These are phyloP conservation scores for Posidonia oceanica DNA, from an alignment of 116 monocot genomes.

Conservation along the genomic window DNA sequence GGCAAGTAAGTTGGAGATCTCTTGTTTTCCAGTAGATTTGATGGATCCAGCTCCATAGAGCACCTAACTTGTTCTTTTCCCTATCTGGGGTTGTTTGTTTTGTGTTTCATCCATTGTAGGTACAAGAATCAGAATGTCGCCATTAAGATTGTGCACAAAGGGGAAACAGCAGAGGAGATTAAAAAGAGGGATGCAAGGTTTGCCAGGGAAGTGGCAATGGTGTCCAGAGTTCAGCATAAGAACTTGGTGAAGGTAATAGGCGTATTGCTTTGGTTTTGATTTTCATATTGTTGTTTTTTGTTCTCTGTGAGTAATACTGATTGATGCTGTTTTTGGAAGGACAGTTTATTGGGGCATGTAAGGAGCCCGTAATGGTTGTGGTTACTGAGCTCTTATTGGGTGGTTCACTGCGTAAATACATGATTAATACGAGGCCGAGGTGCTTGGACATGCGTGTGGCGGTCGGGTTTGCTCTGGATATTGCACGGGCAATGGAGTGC, in stretches of 20 bases:
- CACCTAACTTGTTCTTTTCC: not conserved
- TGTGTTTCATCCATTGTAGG: conserved; percentile 17
- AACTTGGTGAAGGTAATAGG: conserved; percentile 76
- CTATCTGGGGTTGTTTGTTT: not conserved
- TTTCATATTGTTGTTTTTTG: not conserved
- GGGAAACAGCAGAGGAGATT: conserved; percentile 65
- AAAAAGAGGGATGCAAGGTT: conserved; percentile 73
- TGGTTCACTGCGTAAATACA: conserved; percentile 70
- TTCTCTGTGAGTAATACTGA: not conserved
- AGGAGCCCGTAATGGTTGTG: conserved; percentile 95
- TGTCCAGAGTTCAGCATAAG: conserved; percentile 85
- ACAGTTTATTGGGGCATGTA: conserved; percentile 91
- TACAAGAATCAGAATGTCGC: conserved; percentile 96
- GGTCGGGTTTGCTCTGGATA: conserved; percentile 77
- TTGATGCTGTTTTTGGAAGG: not conserved
- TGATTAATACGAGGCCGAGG: conserved; percentile 66
- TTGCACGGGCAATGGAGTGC: conserved; percentile 88
- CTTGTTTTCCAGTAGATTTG: not conserved
- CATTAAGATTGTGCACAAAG: conserved; percentile 81
- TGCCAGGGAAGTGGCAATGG: conserved; percentile 79
- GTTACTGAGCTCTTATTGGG: conserved; percentile 93
- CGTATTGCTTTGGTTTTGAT: not conserved
- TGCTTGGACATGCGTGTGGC: conserved; percentile 61
- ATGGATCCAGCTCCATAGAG: not conserved
- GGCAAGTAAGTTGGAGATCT: conserved; percentile 59